phyloP scores from a whole-genome alignment of 129 eudicot species.

The Pulicaria dysenterica region DNA sequence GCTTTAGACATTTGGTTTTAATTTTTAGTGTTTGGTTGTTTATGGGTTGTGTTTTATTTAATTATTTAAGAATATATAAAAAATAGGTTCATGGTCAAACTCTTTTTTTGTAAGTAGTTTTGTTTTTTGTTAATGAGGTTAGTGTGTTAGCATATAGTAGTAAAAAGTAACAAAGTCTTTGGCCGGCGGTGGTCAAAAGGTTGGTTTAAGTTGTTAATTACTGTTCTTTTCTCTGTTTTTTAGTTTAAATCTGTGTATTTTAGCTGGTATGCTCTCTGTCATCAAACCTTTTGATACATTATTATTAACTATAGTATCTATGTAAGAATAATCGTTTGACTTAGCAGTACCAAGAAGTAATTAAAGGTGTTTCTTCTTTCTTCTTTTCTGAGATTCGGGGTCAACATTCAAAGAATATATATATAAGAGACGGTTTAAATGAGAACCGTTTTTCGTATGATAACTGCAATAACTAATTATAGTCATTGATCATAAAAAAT shows the following conservation, averaged over 20 bases:
- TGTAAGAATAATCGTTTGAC: too few species aligned
- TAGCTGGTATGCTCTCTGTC: conserved; percentile 31
- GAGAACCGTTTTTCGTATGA: too few species aligned
- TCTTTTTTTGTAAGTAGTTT: conserved; percentile 7
- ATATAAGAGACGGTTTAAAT: too few species aligned
- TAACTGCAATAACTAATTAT: too few species aligned
- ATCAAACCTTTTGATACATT: conserved; percentile 24
- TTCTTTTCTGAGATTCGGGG: not conserved
- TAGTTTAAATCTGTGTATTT: conserved; percentile 23
- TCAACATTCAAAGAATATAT: not conserved
- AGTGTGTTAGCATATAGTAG: not conserved
- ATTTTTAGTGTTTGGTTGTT: conserved; percentile 5
- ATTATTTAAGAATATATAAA: not conserved
- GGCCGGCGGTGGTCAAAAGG: conserved; percentile 40
- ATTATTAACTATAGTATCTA: not conserved
- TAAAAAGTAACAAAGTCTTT: conserved; percentile 21
- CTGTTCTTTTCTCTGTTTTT: conserved; percentile 23
- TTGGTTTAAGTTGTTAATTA: not conserved
- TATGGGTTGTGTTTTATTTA: conserved; percentile 9
- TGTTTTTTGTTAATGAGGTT: conserved; percentile 11
- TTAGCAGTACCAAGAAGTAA: too few species aligned
- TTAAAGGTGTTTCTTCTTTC: too few species aligned
- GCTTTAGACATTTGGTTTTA: not conserved
- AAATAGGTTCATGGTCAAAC: conserved; percentile 11
- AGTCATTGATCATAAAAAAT: too few species aligned